Evolutionary conservation across 2,329 filamentous ascomycete species (phyloP).

Genomic region (Pestalotiopsis sp.): DNA sequence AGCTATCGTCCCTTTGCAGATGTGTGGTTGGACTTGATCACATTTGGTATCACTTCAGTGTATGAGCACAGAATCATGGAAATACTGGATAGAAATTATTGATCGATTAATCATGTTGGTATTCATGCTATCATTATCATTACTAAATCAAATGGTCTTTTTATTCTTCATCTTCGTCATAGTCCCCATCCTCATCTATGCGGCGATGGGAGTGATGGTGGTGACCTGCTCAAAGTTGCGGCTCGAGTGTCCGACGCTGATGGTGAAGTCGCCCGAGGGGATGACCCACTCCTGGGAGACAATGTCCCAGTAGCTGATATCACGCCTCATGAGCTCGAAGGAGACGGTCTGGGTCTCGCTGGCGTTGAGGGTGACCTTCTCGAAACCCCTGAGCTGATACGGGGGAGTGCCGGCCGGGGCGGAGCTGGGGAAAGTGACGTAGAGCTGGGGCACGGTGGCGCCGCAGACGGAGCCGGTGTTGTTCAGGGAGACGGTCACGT

Average conservation of each 20-base stretch:
- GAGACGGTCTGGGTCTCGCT: conserved; percentile 68
- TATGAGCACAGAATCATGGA: neutral
- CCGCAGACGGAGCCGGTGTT: conserved; percentile 69
- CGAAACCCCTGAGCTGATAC: conserved; percentile 81
- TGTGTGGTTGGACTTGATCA: no score
- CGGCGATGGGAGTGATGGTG: conserved; percentile 15
- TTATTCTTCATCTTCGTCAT: neutral
- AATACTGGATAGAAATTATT: neutral
- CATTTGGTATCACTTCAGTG: no score
- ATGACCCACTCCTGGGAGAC: conserved; percentile 72
- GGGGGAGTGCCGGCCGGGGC: conserved; percentile 41
- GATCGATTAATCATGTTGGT: neutral
- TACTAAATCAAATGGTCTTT: conserved; percentile 1
- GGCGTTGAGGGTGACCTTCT: conserved; percentile 70
- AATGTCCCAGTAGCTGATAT: conserved; percentile 85
- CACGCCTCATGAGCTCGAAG: conserved; percentile 73
- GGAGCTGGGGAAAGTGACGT: neutral
- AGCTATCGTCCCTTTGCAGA: no score
- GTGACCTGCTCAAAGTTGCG: conserved; percentile 16
- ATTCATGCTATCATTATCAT: conserved; percentile 12
- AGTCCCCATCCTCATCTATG: conserved; percentile 1
- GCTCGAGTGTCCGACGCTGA: conserved; percentile 21
- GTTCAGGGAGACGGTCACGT: conserved; percentile 64
- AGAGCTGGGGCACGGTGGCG: conserved; percentile 73
- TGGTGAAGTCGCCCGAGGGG: conserved; percentile 20